Conservation (phyloP, 2,329 filamentous ascomycete species). For the Paraphoma sp. region DNA sequence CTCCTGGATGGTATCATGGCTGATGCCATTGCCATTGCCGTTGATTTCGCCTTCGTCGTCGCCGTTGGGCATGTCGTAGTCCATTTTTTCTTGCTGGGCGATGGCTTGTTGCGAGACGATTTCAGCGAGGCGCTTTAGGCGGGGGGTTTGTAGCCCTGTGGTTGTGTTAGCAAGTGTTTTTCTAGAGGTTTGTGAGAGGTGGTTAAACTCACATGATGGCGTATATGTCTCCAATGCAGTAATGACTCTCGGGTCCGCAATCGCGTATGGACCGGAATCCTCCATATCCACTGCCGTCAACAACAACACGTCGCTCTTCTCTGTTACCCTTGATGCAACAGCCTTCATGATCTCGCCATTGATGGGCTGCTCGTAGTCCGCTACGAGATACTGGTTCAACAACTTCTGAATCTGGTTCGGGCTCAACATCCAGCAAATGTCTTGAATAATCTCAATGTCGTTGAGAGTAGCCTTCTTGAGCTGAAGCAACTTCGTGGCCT, state of each 20-base stretch:
- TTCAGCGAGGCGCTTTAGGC: conserved; percentile 94
- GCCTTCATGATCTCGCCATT: conserved; percentile 99
- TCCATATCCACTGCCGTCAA: conserved; percentile 98
- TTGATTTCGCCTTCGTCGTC: conserved; percentile 2
- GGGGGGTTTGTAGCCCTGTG: conserved; percentile 90
- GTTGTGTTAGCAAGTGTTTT: conserved; percentile 33
- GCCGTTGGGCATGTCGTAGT: conserved; percentile 52
- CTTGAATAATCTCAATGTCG: conserved; percentile 99
- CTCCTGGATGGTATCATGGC: conserved; percentile 21
- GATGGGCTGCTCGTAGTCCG: conserved; percentile 98
- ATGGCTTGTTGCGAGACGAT: conserved; percentile 97
- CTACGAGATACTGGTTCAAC: conserved; percentile 96
- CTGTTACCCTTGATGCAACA: conserved; percentile 92
- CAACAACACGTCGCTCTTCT: conserved; percentile 96
- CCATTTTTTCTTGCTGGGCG: conserved; percentile 88
- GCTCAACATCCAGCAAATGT: conserved; percentile 99
- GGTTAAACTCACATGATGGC: conserved; percentile 78
- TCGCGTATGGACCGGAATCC: conserved; percentile 97
- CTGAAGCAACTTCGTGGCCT: conserved; percentile 97
- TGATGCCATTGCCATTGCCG: conserved; percentile 5
- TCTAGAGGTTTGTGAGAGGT: too few relatives aligned
- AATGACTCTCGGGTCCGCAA: conserved; percentile 94
- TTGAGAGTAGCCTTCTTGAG: conserved; percentile 99
- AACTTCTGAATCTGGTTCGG: conserved; percentile 99
- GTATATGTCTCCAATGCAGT: conserved; percentile 98